Evolutionary conservation across 2,329 filamentous ascomycete species (phyloP), one percentile per base, ranked within the genome.

Genomic region (Ilyonectria destructans): DNA sequence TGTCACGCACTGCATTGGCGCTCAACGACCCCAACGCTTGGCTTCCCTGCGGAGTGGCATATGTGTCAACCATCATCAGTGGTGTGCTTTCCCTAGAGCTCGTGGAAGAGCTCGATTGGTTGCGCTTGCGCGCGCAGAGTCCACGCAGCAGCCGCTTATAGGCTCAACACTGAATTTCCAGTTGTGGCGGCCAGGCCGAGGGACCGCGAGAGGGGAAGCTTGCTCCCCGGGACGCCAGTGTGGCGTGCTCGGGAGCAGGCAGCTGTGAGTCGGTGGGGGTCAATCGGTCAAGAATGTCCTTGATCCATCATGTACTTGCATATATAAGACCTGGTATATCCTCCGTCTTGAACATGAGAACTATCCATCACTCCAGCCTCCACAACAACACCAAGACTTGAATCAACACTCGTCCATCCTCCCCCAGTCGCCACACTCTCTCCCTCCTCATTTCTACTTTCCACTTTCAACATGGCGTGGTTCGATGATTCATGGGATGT

Each of bases 401-500:
- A 21, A 31, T 8, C 21, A 26, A 43, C 13, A 51, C 29, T 19
- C 23, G 17, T n/a, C 17, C 26, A 26, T 48, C 26, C 6, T 37
- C 37, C 40, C 45, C 37, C 12, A 37, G 21, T 21, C 21, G 13
- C 51, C 29, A 15, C 52, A 37, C 10, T 26, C 4, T n/a, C 21
- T 21, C 26, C 6, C 15, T 15, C 48, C 51, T 4, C 19, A 2
- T 17, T 58, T 48, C 23, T 59, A 4, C 26, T 17, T 21, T 48
- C 23, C 58, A 4, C 26, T 17, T 21, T 55, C 49, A 69, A 60
- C 21, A 70, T 70, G 68, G 65, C 68, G 21, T 70, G 68, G 68
- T 70, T 68, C n/a, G 68, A 70, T 21, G 68, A 54, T 15, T 70
- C 68, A 21, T 70, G 65, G 65, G 68, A 66, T 35, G 58, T 69